phyloP scores from a whole-genome alignment of 2,329 filamentous ascomycete genomes.

The Penicillium sp. region DNA sequence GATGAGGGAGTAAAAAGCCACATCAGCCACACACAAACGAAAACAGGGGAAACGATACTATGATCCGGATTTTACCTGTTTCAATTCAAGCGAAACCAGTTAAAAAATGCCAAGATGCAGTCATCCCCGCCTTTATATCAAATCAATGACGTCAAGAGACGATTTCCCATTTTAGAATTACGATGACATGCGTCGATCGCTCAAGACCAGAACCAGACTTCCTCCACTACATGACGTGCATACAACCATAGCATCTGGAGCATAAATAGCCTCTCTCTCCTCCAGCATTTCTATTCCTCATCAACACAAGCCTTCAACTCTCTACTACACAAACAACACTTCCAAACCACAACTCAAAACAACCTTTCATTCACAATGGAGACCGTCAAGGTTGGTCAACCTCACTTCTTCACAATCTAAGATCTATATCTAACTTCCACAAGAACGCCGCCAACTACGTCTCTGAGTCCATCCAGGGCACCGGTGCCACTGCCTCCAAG shows the following conservation, averaged over 20 bases:
- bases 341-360: not conserved
- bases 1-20: not conserved
- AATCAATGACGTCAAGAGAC: not conserved
- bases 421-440: not conserved
- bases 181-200: not conserved
- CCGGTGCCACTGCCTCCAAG: constrained; percentile 55
- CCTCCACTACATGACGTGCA: no score
- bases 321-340: no score
- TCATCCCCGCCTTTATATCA: no score
- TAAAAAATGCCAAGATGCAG: not conserved
- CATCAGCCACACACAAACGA: not conserved
- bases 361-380: constrained; percentile 15
- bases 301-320: not conserved
- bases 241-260: not conserved
- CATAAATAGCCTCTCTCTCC: not conserved
- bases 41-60: not conserved
- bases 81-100: not conserved
- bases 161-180: not conserved
- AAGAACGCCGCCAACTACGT: constrained; percentile 64
- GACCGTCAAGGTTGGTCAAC: constrained; percentile 17
- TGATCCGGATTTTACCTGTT: not conserved
- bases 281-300: not conserved
- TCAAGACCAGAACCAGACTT: no score
- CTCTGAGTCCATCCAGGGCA: constrained; percentile 58
- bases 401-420: rapidly evolving